A percentile compares a stretch with the other conserved stretches of the same genome.
phyloP scores from a whole-genome alignment of 176 grass and related monocot genomes.

The Melocanna baccifera region DNA sequence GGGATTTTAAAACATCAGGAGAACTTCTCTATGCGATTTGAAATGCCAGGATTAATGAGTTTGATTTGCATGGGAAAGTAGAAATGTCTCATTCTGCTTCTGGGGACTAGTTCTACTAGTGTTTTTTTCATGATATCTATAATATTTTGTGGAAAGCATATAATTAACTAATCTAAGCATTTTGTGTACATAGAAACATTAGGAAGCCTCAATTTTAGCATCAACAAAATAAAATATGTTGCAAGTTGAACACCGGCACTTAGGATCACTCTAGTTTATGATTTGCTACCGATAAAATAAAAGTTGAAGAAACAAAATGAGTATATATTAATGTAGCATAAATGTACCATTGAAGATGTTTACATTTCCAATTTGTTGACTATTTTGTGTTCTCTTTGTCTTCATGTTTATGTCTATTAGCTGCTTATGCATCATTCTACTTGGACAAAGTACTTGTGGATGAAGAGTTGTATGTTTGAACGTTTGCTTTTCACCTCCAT shows the following conservation, averaged over 20 bases:
- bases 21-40: not conserved
- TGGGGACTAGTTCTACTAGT: not conserved
- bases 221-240: not conserved
- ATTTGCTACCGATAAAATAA: not conserved
- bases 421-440: not conserved
- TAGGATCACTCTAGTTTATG: not conserved
- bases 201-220: not conserved
- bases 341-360: conserved; percentile 1
- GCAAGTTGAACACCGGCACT: not conserved
- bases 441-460: conserved; percentile 13
- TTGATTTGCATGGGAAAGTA: conserved; percentile 4
- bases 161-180: not conserved
- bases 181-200: not conserved
- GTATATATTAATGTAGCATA: not conserved
- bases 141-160: not conserved
- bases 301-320: not conserved
- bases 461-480: not conserved
- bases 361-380: not conserved
- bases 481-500: not conserved
- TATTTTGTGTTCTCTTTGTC: not conserved
- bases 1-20: not conserved
- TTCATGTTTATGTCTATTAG: not conserved
- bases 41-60: not conserved
- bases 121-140: not conserved
- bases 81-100: conserved; percentile 12